phyloP scores from a whole-genome alignment of 2,329 filamentous ascomycete genomes.

The Diplodia scrobiculata region DNA sequence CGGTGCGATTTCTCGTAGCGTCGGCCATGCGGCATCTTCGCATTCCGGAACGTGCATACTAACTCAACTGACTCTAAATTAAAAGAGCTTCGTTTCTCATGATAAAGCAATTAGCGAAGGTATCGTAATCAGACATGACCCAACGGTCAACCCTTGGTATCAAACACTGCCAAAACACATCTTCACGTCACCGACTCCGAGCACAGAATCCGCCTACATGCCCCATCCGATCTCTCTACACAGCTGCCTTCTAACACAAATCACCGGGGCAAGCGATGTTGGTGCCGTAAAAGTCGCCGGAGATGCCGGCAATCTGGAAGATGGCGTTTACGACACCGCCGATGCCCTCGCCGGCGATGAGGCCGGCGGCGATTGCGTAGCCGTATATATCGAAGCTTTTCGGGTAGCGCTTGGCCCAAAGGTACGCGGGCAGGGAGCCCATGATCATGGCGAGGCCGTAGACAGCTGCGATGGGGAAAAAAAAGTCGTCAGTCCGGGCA shows the following conservation, averaged over 20 bases:
- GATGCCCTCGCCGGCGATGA: conserved; percentile 66
- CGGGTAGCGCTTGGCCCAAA: conserved; percentile 59
- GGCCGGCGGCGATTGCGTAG: conserved; percentile 61
- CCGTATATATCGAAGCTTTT: conserved; percentile 60
- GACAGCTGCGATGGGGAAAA: conserved; percentile 38
- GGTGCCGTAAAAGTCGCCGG: conserved; percentile 48
- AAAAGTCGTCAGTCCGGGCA: not conserved
- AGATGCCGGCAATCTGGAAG: conserved; percentile 51
- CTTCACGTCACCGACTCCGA: not conserved
- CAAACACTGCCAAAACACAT: not conserved
- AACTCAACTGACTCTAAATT: not conserved
- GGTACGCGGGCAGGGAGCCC: conserved; percentile 55
- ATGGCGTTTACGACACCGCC: conserved; percentile 64
- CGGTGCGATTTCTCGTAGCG: no score
- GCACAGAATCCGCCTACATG: not conserved
- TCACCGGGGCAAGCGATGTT: conserved; percentile 47
- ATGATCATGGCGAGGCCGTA: conserved; percentile 63
- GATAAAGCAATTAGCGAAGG: not conserved
- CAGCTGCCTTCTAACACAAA: not conserved
- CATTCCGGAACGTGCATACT: no score
- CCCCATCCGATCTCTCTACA: not conserved
- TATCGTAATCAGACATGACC: not conserved
- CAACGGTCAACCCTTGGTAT: not conserved
- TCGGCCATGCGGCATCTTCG: no score
- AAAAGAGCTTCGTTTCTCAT: not conserved